Evolutionary conservation across 495 filamentous ascomycete genomes (phyloP).

Genomic region (Parmelia sp.): DNA sequence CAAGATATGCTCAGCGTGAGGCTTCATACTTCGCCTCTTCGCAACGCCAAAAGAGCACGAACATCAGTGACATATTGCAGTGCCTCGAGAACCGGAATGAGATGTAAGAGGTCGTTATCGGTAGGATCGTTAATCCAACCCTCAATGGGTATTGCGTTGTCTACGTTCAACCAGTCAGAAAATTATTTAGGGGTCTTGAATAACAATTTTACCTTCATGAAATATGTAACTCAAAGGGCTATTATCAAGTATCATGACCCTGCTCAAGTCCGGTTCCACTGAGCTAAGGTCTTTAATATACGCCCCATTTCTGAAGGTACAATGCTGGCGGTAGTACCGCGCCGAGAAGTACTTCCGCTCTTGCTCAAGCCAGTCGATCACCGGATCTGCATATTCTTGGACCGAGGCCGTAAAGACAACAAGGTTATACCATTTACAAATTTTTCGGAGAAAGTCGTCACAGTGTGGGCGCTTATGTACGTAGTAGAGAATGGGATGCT

Average conservation of each 20-base stretch:
- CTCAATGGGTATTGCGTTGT: conserved; percentile 91
- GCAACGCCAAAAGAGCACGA: conserved; percentile 75
- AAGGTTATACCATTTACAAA: conserved; percentile 97
- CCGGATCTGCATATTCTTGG: conserved; percentile 96
- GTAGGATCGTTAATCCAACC: conserved; percentile 90
- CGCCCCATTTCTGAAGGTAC: conserved; percentile 86
- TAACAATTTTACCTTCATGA: conserved; percentile 67
- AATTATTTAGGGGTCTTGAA: conserved; percentile 33
- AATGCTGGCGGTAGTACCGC: conserved; percentile 92
- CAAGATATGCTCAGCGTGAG: conserved; percentile 24
- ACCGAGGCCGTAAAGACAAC: conserved; percentile 95
- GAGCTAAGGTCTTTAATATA: conserved; percentile 97
- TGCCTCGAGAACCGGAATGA: conserved; percentile 89
- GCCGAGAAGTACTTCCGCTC: conserved; percentile 92
- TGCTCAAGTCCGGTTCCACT: conserved; percentile 91
- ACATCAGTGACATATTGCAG: conserved; percentile 96
- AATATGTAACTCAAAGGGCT: conserved; percentile 98
- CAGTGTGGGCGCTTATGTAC: conserved; percentile 96
- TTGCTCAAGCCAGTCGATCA: conserved; percentile 97
- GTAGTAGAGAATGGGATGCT: conserved; percentile 96
- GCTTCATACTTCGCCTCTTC: conserved; percentile 69
- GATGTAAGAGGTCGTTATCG: conserved; percentile 81
- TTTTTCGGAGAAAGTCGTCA: conserved; percentile 91
- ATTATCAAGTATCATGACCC: conserved; percentile 98
- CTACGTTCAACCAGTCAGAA: conserved; percentile 42